Base-by-base conservation (phyloP, 225 moss, liverwort and hornwort genomes). In the Straminergon stramineum region DNA sequence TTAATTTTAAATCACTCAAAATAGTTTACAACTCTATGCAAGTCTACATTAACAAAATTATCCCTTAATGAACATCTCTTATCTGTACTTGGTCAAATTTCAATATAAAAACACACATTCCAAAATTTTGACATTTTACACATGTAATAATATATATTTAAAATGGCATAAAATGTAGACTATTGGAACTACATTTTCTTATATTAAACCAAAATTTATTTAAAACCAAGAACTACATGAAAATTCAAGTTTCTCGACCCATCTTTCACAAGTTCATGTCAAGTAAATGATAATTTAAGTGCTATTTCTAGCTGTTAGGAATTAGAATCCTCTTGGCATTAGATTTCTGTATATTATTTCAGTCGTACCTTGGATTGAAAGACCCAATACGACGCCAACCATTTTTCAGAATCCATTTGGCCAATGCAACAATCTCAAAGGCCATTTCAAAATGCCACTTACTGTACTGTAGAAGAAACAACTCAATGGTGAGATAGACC, bases 51-150 rank as follows among this genome's bases (percentile, higher is more conserved):
- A 32, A 19, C 0, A 7, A 31, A 75, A 2, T 4, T 31, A 6
- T 7, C 2, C 7, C 5, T 32, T 1, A 5, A 7, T 19, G 0
- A 11, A 48, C 31, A 75, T 51, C 51, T 31, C 0, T 31, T 15
- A 4, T 5, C 14, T 0, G 0, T 24, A 1, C 4, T 70, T 39
- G 17, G 17, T 75, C 10, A 48, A 75, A 31, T 19, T 48, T 75
- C 19, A 48, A 45, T 45, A 17, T 74, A 7, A 48, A 30, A 75
- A 30, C 2, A 0, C 6, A 75, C 4, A 18, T 18, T 48, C 31
- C 11, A 75, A 48, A 30, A 71, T 5, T 45, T 30, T 39, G 14
- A 73, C 15, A 73, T 7, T 51, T 34, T 13, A 32, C 2, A 0
- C 32, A 2, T 19, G 6, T 20, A 12, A 51, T 13, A 51, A 32